Base-by-base conservation (phyloP, 495 filamentous ascomycete species). In the Clavariopsis aquatica region DNA sequence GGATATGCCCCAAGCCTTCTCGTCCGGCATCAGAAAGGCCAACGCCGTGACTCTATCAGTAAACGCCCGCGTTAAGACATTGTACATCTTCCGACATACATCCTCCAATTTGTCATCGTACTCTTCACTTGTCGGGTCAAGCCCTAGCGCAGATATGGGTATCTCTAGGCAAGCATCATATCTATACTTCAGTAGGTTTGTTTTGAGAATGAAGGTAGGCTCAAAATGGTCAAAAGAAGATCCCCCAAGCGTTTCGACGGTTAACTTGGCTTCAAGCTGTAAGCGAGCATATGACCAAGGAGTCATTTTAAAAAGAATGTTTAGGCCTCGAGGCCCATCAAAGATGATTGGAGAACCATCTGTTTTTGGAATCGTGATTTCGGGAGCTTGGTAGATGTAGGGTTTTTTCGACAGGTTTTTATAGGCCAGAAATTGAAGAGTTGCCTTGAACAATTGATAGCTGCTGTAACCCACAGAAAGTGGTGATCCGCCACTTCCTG, bases 361-460 rank as follows among this genome's bases (percentile, higher is more conserved):
- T 19, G n/a, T 43, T 28, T 67, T 55, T 2, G 77, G 69, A 36
- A 78, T 62, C 10, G 66, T 26, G 24, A 78, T 64, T 23, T 77
- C 73, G 6, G 65, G 69, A 36, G 74, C 69, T 49, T 74, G 77
- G 29, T 91, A 80, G 10, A 86, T 55, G 28, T 89, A 75, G 1
- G 90, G 86, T 38, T 84, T 85, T 41, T 79, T 84, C 23, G 76
- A 73, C 31, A 98, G 73, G 71, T 96, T 85, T 26, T 80, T 86
- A 6, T 81, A 79, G 9, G 90, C 84, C 19, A 98, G 76, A 71
- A 91, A 96, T 74, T 97, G 92, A 46, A 98, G 71, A 5, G 85
- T 86, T 1, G 88, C 92, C 73, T 96, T 98, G 80, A 98, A 96
- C 60, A 98, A 83, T 74, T 98, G 93, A 47, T 94, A 94, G 77